These are phyloP conservation scores for Ophioceras dolichostomum DNA, from an alignment of 2,329 filamentous ascomycete species.

Conservation along the genomic window DNA sequence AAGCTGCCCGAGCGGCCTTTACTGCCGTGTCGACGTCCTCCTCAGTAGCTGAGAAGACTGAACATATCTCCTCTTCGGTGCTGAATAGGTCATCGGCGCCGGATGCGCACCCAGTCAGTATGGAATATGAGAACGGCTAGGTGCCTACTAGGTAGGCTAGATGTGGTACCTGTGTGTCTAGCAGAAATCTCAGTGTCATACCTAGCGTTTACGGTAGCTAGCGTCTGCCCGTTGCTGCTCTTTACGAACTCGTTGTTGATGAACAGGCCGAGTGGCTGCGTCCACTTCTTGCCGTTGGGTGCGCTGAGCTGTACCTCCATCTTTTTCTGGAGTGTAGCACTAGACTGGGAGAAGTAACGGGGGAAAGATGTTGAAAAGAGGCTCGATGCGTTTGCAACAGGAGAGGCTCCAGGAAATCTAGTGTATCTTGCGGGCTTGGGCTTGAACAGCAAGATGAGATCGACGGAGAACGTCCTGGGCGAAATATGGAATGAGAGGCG, in stretches of 20 bases:
- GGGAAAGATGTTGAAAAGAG: neutral
- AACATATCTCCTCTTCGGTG: conserved; percentile 53
- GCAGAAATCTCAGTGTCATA: too few species aligned
- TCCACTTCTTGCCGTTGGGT: conserved; percentile 63
- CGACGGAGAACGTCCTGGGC: too few species aligned
- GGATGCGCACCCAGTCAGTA: neutral
- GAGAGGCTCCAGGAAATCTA: neutral
- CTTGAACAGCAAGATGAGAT: too few species aligned
- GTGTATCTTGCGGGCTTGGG: neutral
- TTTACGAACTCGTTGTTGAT: conserved; percentile 74
- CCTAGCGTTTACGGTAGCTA: conserved; percentile 59
- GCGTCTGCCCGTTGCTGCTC: conserved; percentile 50
- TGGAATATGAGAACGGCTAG: too few species aligned
- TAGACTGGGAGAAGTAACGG: conserved; percentile 2
- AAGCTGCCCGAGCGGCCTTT: conserved; percentile 53
- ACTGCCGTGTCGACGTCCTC: conserved; percentile 62
- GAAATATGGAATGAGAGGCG: too few species aligned
- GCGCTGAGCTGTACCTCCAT: conserved; percentile 51
- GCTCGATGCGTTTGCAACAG: conserved; percentile 20
- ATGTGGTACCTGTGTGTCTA: too few species aligned
- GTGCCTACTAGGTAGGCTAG: too few species aligned
- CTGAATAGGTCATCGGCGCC: conserved; percentile 11
- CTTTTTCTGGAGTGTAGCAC: conserved; percentile 2
- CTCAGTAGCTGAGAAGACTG: conserved; percentile 55
- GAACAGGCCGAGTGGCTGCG: conserved; percentile 65